These are phyloP conservation scores for Protea cynaroides DNA, from an alignment of 164 flowering plant genomes.

Conservation along the genomic window DNA sequence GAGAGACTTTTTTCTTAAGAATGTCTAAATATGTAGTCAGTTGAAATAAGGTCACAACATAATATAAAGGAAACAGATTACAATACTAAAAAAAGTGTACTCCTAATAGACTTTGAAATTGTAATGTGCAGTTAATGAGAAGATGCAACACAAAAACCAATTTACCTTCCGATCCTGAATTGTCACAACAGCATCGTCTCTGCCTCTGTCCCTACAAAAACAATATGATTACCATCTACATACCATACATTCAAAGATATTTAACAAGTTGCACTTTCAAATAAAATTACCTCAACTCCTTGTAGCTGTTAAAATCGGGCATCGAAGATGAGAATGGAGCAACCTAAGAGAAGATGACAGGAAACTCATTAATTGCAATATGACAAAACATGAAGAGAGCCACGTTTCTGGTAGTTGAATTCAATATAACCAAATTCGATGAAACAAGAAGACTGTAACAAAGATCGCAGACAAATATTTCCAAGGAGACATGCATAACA, in stretches of 20 bases:
- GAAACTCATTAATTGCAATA: background rate
- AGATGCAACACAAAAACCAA: background rate
- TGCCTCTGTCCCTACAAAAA: constrained; percentile 40
- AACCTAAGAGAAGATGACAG: constrained; percentile 25
- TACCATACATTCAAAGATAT: background rate
- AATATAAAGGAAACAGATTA: too few species aligned
- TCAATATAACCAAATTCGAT: background rate
- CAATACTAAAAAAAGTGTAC: too few species aligned
- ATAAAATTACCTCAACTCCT: constrained; percentile 35
- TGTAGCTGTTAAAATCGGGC: constrained; percentile 38
- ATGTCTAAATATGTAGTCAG: too few species aligned
- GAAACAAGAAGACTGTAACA: background rate
- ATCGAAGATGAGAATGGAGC: constrained; percentile 31
- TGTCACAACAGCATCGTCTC: constrained; percentile 37
- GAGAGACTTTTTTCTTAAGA: too few species aligned
- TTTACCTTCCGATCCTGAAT: constrained; percentile 64
- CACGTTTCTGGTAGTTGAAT: too few species aligned
- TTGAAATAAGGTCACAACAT: too few species aligned
- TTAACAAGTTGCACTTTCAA: background rate
- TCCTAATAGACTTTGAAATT: too few species aligned
- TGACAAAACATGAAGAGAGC: background rate
- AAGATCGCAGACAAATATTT: background rate
- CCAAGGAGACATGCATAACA: background rate
- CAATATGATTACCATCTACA: background rate
- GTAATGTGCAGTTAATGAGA: too few species aligned